Base-by-base conservation (phyloP, 1,284 basidiomycete genomes). In the Ganoderma boninense region DNA sequence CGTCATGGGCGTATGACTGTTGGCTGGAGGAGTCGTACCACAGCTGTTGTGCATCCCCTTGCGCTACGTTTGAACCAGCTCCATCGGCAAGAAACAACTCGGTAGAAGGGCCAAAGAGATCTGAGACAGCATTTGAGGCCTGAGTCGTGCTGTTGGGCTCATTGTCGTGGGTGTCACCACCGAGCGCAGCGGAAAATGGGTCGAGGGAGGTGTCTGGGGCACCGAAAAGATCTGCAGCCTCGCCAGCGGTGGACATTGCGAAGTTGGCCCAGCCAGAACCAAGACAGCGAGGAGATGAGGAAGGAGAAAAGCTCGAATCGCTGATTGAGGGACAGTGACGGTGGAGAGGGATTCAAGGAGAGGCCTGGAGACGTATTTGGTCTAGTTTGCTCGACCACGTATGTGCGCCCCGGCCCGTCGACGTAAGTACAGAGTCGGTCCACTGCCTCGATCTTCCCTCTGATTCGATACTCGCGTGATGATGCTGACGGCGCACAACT, bases 161-260 rank as follows among this genome's bases (percentile, higher is more conserved):
- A 56, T 71, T 66, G 68, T 60, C 67, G 75, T 66, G 44, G 66
- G 81, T 80, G 69, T 79, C 73, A 73, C 79, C 81, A 56, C 88
- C 90, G 69, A 91, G 84, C 68, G 85, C 73, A 63, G 71, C 82
- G 69, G 90, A 86, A 81, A 94, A 94, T 57, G 88, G 89, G 82
- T 93, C 92, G 46, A 86, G 84, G 29, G 83, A 82, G 67, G 87
- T 77, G 78, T 93, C 83, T 35, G 89, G 86, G 59, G 87, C 81
- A 66, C 89, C 91, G 83, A 95, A 95, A 59, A 94, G 89, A 69
- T 91, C 89, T 67, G 93, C 91, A 62, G 93, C 93, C 75, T 92
- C 89, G 84, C 93, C 92, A 69, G 91, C 88, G 69, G 86, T 83
- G 79, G 84, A 87, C 90, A 92, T 92, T 49, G 67, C 65, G 64